Base-by-base conservation (phyloP, 306 rosid genomes). In the Glycine latifolia region DNA sequence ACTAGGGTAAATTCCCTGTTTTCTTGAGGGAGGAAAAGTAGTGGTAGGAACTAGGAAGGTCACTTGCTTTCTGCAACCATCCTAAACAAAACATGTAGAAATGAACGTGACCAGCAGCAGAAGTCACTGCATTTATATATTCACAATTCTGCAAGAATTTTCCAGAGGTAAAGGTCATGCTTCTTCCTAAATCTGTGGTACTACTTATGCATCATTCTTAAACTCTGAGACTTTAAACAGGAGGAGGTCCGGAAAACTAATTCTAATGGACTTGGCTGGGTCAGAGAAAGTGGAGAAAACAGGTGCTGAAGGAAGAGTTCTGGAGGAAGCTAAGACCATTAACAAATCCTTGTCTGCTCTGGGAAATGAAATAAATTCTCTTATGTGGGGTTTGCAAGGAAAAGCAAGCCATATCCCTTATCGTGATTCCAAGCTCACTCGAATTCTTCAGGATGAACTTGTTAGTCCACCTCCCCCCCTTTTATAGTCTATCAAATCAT, bases 201-300 rank as follows among this genome's bases (percentile, higher is more conserved):
- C 26, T 20, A 20, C 26, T 20, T 20, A 0, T 20, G 71, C 71
- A 47, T 14, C 39, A 59, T 79, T 70, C 41, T 72, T 75, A 66
- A 87, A 74, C 67, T 35, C 66, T 55, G 75, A 80, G 41, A 78
- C 46, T 55, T 10, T 85, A 75, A 79, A 71, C 90, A 91, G 98
- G 89, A 71, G 7, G 76, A 89, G 84, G 79, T 76, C 78, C 15
- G 95, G 94, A 10, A 94, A 94, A 81, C 67, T 94, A 60, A 75
- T 89, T 85, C 94, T 92, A 14, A 92, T 94, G 75, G 98, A 94
- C 86, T 87, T 94, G 87, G 98, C 98, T 10, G 98, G 98, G 78
- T 94, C 97, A 31, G 98, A 91, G 83, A 94, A 94, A 79, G 95
- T 74, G 66, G 98, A 94, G 85, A 92, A 94, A 84, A 92, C 95